phyloP scores from a whole-genome alignment of 1,284 basidiomycete species.

The Moniliophthora roreri region DNA sequence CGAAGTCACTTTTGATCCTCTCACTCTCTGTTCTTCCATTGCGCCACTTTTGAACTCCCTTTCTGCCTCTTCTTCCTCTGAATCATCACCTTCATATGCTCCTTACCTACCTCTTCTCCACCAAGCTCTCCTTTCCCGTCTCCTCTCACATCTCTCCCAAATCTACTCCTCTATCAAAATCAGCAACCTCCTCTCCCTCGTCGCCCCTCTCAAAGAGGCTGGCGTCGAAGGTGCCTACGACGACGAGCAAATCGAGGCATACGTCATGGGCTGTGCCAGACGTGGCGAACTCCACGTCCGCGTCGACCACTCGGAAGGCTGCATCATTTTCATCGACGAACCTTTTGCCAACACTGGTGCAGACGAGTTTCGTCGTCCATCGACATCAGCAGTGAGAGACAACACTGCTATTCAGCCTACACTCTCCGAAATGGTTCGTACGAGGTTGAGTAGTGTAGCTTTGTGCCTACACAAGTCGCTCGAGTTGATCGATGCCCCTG shows the following conservation, averaged over 20 bases:
- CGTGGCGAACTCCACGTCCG: slow-evolving; percentile 87
- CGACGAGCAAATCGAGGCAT: slow-evolving; percentile 83
- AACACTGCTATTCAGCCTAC: slow-evolving; percentile 59
- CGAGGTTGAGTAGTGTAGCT: slow-evolving; percentile 78
- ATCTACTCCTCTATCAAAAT: slow-evolving; percentile 93
- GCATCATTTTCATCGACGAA: slow-evolving; percentile 86
- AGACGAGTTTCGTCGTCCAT: not conserved
- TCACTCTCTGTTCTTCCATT: slow-evolving; percentile 83
- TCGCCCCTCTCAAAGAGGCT: slow-evolving; percentile 68
- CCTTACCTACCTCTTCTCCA: slow-evolving; percentile 91
- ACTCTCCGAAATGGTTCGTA: slow-evolving; percentile 68
- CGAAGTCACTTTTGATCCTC: slow-evolving; percentile 94
- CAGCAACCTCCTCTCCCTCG: slow-evolving; percentile 72
- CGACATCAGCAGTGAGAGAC: not conserved
- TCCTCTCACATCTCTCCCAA: slow-evolving; percentile 93
- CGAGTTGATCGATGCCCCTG: slow-evolving; percentile 37
- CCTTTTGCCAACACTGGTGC: slow-evolving; percentile 57
- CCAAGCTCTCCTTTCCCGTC: slow-evolving; percentile 88
- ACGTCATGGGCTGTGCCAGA: slow-evolving; percentile 90
- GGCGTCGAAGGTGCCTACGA: slow-evolving; percentile 58
- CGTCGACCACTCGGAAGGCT: slow-evolving; percentile 88
- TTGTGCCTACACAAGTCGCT: slow-evolving; percentile 74
- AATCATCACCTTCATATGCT: slow-evolving; percentile 53
- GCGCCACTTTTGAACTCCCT: slow-evolving; percentile 80
- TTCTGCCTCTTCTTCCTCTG: slow-evolving; percentile 26